These are phyloP conservation scores for Fraxinus americana DNA, from an alignment of 257 asterid genomes.

Conservation along the genomic window DNA sequence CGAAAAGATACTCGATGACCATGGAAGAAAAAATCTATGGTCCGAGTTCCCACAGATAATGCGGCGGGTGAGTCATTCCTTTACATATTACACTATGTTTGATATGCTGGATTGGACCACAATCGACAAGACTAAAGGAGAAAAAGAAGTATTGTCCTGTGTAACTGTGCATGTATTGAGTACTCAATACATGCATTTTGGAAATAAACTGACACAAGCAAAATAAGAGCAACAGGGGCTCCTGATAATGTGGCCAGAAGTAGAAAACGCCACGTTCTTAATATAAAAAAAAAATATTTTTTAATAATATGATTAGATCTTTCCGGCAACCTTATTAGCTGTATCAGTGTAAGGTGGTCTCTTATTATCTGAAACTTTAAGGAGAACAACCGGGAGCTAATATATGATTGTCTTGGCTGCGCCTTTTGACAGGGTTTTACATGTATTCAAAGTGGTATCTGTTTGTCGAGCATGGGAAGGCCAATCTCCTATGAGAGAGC, in stretches of 20 bases:
- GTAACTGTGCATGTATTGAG: too few relatives aligned
- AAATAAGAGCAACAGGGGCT: background rate
- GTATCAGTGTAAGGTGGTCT: background rate
- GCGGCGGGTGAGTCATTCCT: constrained; percentile 57
- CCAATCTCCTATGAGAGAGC: constrained; percentile 88
- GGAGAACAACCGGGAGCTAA: background rate
- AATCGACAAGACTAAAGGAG: background rate
- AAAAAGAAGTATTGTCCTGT: background rate
- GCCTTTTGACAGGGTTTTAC: constrained; percentile 72
- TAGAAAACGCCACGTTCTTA: too few relatives aligned
- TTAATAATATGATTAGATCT: too few relatives aligned
- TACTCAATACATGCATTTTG: background rate
- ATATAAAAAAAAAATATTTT: too few relatives aligned
- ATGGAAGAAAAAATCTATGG: constrained; percentile 72
- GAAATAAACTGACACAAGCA: background rate
- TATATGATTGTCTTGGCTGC: background rate
- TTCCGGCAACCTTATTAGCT: background rate
- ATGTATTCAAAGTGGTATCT: constrained; percentile 82
- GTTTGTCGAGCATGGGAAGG: constrained; percentile 95
- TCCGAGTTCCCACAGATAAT: constrained; percentile 81
- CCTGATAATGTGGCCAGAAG: too few relatives aligned
- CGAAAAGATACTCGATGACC: constrained; percentile 82
- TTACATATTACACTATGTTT: too few relatives aligned
- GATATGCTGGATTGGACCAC: background rate
- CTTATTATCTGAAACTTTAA: background rate